Evolutionary conservation across 176 grass and related monocot species (phyloP).

Genomic region (Oryza officinalis): DNA sequence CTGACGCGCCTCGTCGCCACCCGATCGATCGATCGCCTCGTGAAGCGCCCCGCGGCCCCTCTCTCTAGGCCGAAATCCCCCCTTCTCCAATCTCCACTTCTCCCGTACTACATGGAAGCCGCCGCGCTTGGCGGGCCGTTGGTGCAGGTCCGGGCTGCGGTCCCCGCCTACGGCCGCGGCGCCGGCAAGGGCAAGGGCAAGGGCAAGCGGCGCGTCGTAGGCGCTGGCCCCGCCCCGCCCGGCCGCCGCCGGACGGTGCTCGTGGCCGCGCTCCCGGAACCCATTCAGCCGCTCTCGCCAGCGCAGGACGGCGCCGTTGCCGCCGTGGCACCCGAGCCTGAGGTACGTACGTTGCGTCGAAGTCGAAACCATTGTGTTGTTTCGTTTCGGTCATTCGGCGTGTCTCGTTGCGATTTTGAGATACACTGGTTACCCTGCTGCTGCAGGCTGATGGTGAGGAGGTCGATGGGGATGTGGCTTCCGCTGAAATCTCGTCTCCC

Average conservation of each 20-base stretch:
- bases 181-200: not conserved
- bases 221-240: not conserved
- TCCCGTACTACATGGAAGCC: constrained; percentile 18
- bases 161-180: not conserved
- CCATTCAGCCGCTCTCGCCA: not conserved
- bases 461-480: not conserved
- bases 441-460: constrained; percentile 34
- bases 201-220: not conserved
- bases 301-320: constrained; percentile 10
- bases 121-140: not conserved
- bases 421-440: not conserved
- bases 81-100: not conserved
- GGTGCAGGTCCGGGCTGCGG: not conserved
- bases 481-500: constrained; percentile 2
- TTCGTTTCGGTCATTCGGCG: not conserved
- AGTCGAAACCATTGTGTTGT: not conserved
- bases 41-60: not conserved
- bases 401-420: not conserved
- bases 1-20: not conserved
- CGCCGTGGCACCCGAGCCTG: not conserved
- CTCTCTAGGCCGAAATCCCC: not conserved
- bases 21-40: not conserved
- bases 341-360: constrained; percentile 31
- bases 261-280: constrained; percentile 20
- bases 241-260: constrained; percentile 20